Evolutionary conservation across 176 grass and related monocot genomes (phyloP).

Genomic region (Musa itinerans): DNA sequence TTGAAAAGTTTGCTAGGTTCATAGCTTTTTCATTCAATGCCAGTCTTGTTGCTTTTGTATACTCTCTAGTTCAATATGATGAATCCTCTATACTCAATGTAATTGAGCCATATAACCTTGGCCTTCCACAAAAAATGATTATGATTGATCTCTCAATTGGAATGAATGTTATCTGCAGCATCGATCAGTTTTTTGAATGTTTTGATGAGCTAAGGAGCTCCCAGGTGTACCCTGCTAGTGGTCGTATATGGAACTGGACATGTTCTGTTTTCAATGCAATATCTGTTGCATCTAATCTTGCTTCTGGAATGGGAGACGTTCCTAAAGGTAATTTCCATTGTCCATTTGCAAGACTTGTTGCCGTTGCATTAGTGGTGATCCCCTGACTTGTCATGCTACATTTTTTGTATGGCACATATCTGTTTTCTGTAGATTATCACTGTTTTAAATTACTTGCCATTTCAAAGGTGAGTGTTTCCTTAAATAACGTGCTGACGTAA

Average conservation of each 20-base stretch:
- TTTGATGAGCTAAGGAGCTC: conserved; percentile 92
- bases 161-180: conserved; percentile 53
- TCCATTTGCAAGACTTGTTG: conserved; percentile 9
- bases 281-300: conserved; percentile 79
- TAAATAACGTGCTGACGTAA: background rate
- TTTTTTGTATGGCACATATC: background rate
- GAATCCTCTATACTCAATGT: background rate
- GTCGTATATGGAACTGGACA: conserved; percentile 95
- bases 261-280: conserved; percentile 98
- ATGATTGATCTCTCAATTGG: conserved; percentile 20
- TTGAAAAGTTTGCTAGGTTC: background rate
- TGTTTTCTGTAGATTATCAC: background rate
- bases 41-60: background rate
- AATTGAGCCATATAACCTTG: background rate
- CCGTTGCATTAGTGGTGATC: background rate
- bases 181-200: conserved; percentile 99
- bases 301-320: conserved; percentile 77
- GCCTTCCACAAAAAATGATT: conserved; percentile 3
- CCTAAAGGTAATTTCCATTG: conserved; percentile 46
- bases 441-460: background rate
- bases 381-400: background rate
- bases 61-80: background rate
- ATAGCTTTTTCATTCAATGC: background rate
- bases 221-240: conserved; percentile 56
- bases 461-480: background rate